A percentile compares a stretch with the other conserved stretches of the same genome.
phyloP scores from a whole-genome alignment of 2,329 filamentous ascomycete genomes.

The Phialemonium atrogriseum region DNA sequence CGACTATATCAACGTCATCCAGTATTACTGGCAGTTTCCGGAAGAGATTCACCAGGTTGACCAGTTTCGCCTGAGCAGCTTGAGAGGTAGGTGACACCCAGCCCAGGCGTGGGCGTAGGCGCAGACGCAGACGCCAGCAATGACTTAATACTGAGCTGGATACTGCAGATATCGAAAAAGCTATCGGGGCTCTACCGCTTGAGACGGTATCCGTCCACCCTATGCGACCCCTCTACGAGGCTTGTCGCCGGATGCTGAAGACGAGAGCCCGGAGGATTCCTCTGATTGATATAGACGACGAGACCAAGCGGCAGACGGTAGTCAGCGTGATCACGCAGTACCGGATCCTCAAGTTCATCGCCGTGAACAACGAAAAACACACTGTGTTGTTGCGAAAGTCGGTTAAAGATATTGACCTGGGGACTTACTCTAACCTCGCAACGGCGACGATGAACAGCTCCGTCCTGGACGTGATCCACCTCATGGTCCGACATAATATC shows the following conservation, averaged over 20 bases:
- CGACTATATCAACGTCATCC: slow-evolving; percentile 97
- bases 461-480: slow-evolving; percentile 89
- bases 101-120: slow-evolving; percentile 4
- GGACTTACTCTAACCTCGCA: slow-evolving; percentile 72
- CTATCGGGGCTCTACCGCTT: slow-evolving; percentile 81
- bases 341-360: slow-evolving; percentile 96
- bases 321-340: slow-evolving; percentile 98
- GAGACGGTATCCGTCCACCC: slow-evolving; percentile 97
- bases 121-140: neutral
- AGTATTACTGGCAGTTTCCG: slow-evolving; percentile 97
- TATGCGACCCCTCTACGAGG: slow-evolving; percentile 84
- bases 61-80: slow-evolving; percentile 83
- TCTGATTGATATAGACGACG: slow-evolving; percentile 86
- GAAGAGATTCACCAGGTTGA: slow-evolving; percentile 85
- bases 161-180: slow-evolving; percentile 78
- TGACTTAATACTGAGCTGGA: neutral
- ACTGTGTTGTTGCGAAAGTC: slow-evolving; percentile 85
- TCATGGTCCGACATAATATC: slow-evolving; percentile 88
- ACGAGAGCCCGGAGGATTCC: slow-evolving; percentile 91
- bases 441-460: slow-evolving; percentile 84
- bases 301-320: slow-evolving; percentile 85
- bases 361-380: slow-evolving; percentile 80
- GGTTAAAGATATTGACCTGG: slow-evolving; percentile 73
- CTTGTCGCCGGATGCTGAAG: slow-evolving; percentile 86
- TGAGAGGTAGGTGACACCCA: slow-evolving; percentile 58